Percentiles rank a stretch among this genome's conserved stretches.
These are phyloP conservation scores for Escovopsis weberi DNA, from an alignment of 2,329 filamentous ascomycete genomes.

Conservation along the genomic window DNA sequence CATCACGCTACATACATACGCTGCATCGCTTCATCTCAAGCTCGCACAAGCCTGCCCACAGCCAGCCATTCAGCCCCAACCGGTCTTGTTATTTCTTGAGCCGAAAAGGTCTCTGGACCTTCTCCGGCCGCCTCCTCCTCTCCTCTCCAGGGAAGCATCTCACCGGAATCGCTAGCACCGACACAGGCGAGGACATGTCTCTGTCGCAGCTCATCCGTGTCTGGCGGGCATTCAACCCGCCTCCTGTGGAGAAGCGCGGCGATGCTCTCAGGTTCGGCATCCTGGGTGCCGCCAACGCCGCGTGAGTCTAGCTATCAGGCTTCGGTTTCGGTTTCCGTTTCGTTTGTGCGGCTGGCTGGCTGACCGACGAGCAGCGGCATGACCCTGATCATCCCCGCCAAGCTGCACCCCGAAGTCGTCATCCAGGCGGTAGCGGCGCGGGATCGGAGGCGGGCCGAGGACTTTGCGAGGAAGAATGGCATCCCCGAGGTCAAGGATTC, in stretches of 20 bases:
- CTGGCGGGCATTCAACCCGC: slow-evolving; percentile 4
- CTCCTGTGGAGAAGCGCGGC: neutral
- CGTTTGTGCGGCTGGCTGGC: neutral
- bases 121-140: too few relatives aligned
- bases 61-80: too few relatives aligned
- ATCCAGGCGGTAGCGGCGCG: slow-evolving; percentile 38
- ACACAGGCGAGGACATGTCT: too few relatives aligned
- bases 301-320: slow-evolving; percentile 12
- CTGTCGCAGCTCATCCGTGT: neutral
- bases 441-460: slow-evolving; percentile 29
- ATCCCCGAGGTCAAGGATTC: slow-evolving; percentile 33
- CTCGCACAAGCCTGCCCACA: too few relatives aligned
- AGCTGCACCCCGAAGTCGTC: slow-evolving; percentile 37
- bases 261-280: slow-evolving; percentile 24
- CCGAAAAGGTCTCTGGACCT: too few relatives aligned
- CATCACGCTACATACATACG: too few relatives aligned
- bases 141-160: too few relatives aligned
- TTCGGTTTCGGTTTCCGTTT: too few relatives aligned
- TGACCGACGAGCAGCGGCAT: slow-evolving; percentile 16
- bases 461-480: slow-evolving; percentile 34
- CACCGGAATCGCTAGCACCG: too few relatives aligned
- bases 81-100: too few relatives aligned
- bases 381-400: slow-evolving; percentile 35
- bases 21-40: too few relatives aligned
- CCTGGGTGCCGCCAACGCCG: slow-evolving; percentile 25